phyloP scores from a whole-genome alignment of 371 early-diverging fungal genomes.

The Mortierella sp. region DNA sequence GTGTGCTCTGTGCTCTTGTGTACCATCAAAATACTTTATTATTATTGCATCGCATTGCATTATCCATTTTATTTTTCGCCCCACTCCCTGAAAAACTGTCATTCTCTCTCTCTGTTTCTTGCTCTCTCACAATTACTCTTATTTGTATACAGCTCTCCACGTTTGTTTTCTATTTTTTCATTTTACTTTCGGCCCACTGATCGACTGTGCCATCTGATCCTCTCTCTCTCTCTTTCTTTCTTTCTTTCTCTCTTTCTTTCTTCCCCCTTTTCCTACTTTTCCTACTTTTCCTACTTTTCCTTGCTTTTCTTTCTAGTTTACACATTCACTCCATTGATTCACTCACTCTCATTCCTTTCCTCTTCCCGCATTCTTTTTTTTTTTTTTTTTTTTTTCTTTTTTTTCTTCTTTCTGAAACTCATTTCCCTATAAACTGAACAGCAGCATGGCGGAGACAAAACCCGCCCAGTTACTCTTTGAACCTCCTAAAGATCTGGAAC shows the following conservation, averaged over 20 bases:
- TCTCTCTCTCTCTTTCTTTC: constrained; percentile 7
- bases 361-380: not conserved
- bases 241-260: not conserved
- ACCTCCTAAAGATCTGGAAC: constrained; percentile 18
- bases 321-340: not conserved
- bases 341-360: not conserved
- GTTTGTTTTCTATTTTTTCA: constrained; percentile 7
- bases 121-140: not conserved
- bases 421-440: not conserved
- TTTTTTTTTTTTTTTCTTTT: not conserved
- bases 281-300: constrained; percentile 2
- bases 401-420: not conserved
- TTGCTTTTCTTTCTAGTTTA: not conserved
- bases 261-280: constrained; percentile 6
- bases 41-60: constrained; percentile 4
- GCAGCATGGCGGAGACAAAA: constrained; percentile 21
- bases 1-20: constrained; percentile 6
- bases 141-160: constrained; percentile 1
- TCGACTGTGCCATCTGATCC: not conserved
- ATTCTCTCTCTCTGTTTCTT: not conserved
- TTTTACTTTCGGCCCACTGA: not conserved
- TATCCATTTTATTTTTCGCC: constrained; percentile 1
- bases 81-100: not conserved
- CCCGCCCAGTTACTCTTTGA: constrained; percentile 22
- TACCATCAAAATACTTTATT: constrained; percentile 1